phyloP scores from a whole-genome alignment of 2,329 filamentous ascomycete species.

The Fusarium sp. region DNA sequence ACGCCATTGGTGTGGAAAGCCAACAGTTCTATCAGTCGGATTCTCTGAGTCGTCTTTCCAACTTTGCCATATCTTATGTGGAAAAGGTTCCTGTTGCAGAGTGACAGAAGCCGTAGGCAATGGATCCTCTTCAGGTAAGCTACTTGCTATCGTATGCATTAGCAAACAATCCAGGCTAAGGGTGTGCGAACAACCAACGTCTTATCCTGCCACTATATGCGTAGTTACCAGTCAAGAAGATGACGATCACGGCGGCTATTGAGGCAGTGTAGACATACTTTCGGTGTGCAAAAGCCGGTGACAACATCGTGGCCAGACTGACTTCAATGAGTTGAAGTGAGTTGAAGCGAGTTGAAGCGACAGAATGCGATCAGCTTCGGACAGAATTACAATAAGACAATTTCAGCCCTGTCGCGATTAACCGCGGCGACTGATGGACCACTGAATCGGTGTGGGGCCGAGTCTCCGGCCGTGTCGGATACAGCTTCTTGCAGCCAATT shows the following conservation, averaged over 20 bases:
- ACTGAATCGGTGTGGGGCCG: slow-evolving; percentile 1
- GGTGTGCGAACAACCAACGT: neutral
- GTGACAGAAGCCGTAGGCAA: neutral
- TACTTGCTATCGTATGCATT: slow-evolving; percentile 1
- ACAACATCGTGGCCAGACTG: neutral
- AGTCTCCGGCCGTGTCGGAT: neutral
- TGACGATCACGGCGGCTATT: neutral
- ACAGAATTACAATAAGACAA: neutral
- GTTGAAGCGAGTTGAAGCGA: neutral
- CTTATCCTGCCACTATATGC: slow-evolving; percentile 9
- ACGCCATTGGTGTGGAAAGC: slow-evolving; percentile 42
- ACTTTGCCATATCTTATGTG: slow-evolving; percentile 47
- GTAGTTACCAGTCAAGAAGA: slow-evolving; percentile 13
- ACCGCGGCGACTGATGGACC: neutral
- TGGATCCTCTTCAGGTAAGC: neutral
- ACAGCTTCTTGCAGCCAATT: neutral
- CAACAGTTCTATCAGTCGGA: slow-evolving; percentile 42
- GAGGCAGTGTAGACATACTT: slow-evolving; percentile 11
- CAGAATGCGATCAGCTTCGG: neutral
- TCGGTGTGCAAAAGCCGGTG: neutral
- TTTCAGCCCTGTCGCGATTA: neutral
- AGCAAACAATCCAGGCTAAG: neutral
- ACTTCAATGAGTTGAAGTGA: neutral
- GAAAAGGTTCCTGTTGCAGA: slow-evolving; percentile 14
- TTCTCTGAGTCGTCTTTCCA: slow-evolving; percentile 45